Percentiles rank a stretch among this genome's conserved stretches.
Evolutionary conservation across 805 yeast species (phyloP).

Genomic region (Scheffersomyces lignosus): DNA sequence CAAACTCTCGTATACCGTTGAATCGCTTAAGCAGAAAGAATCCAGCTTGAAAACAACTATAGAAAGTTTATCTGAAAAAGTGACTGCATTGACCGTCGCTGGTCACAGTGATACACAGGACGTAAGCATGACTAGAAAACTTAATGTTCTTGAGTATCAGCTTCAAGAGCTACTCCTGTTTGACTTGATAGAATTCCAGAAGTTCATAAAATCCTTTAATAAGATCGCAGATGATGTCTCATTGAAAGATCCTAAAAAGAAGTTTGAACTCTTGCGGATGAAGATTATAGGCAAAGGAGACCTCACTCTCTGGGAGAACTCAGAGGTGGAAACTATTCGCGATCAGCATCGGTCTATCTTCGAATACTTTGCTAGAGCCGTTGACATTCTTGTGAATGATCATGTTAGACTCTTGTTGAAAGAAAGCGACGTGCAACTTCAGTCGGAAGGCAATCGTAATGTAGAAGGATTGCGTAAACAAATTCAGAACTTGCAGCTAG

Average conservation of each 20-base stretch:
- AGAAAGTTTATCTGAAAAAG: slow-evolving; percentile 38
- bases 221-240: slow-evolving; percentile 60
- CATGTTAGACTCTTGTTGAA: slow-evolving; percentile 45
- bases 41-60: slow-evolving; percentile 32
- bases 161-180: slow-evolving; percentile 40
- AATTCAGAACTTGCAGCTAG: slow-evolving; percentile 25
- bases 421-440: slow-evolving; percentile 26
- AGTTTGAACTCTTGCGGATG: slow-evolving; percentile 44
- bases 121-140: slow-evolving; percentile 7
- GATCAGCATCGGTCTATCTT: slow-evolving; percentile 48
- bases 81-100: slow-evolving; percentile 23
- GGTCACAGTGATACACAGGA: slow-evolving; percentile 11
- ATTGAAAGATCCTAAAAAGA: slow-evolving; percentile 55
- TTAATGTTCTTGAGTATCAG: slow-evolving; percentile 39
- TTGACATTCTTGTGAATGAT: slow-evolving; percentile 57
- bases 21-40: slow-evolving; percentile 39
- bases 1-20: slow-evolving; percentile 40
- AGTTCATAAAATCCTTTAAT: slow-evolving; percentile 49
- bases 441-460: slow-evolving; percentile 15
- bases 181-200: slow-evolving; percentile 49
- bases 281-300: slow-evolving; percentile 14
- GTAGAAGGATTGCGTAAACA: slow-evolving; percentile 22
- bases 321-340: slow-evolving; percentile 21
- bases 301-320: slow-evolving; percentile 11
- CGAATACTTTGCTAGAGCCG: slow-evolving; percentile 60